phyloP scores from a whole-genome alignment of 1,284 basidiomycete genomes.

The Trichosporon ovoides region DNA sequence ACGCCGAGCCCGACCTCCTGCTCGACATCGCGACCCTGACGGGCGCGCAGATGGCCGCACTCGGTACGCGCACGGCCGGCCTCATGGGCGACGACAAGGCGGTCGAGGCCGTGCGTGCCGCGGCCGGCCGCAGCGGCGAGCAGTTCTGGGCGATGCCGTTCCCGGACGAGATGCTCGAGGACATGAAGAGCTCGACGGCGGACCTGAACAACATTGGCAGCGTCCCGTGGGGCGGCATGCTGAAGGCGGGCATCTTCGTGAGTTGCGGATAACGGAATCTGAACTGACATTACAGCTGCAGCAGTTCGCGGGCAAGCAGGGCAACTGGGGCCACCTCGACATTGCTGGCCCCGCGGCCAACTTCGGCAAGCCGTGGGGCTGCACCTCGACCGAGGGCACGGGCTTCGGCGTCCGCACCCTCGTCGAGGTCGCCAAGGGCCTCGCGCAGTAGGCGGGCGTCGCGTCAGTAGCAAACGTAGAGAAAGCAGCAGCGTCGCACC shows the following conservation, averaged over 20 bases:
- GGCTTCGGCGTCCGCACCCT: slow-evolving; percentile 19
- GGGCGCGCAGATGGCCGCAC: slow-evolving; percentile 17
- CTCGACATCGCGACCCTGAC: slow-evolving; percentile 20
- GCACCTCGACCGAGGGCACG: slow-evolving; percentile 18
- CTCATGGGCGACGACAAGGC: slow-evolving; percentile 21
- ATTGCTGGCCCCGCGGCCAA: slow-evolving; percentile 20
- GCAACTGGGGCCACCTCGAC: slow-evolving; percentile 24
- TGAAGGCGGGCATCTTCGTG: slow-evolving; percentile 20
- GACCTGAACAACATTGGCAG: slow-evolving; percentile 19
- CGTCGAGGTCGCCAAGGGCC: slow-evolving; percentile 20
- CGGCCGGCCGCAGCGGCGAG: slow-evolving; percentile 11
- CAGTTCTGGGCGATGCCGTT: slow-evolving; percentile 22
- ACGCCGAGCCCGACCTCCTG: slow-evolving; percentile 19
- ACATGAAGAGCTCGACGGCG: slow-evolving; percentile 16
- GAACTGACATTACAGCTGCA: slow-evolving; percentile 7
- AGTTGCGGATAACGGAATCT: neutral
- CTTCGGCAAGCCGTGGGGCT: slow-evolving; percentile 14
- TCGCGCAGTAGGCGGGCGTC: neutral
- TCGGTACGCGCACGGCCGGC: slow-evolving; percentile 19
- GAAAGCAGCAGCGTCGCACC: neutral
- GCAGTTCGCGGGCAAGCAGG: slow-evolving; percentile 21
- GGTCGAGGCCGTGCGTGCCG: slow-evolving; percentile 13
- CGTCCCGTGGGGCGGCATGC: slow-evolving; percentile 16
- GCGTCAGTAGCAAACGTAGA: neutral
- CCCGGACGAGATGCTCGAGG: slow-evolving; percentile 19